A percentile compares a stretch with the other conserved stretches of the same genome.
Evolutionary conservation across 306 rosid genomes (phyloP).

Genomic region (Prunus mongolica): DNA sequence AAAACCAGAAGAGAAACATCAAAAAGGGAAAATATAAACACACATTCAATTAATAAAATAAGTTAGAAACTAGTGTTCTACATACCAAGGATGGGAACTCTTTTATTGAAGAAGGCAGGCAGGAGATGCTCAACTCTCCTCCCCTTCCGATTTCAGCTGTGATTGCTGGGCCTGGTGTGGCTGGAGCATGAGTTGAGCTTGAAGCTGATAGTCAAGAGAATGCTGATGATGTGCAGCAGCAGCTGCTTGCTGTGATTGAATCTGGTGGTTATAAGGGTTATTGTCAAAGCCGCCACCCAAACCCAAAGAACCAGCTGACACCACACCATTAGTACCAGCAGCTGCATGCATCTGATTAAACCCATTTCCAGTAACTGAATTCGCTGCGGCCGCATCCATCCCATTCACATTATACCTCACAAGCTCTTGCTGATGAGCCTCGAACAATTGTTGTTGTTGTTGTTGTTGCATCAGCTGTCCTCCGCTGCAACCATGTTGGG

Average conservation of each 20-base stretch:
- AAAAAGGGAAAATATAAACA: not conserved
- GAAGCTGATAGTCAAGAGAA: constrained; percentile 36
- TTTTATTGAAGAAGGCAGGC: constrained; percentile 1
- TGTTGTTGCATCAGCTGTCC: constrained; percentile 39
- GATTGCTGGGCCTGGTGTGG: constrained; percentile 36
- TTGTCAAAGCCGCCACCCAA: constrained; percentile 45
- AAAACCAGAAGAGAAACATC: not conserved
- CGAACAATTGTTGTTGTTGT: constrained; percentile 57
- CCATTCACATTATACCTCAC: constrained; percentile 51
- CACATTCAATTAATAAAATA: not conserved
- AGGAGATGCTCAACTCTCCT: constrained; percentile 35
- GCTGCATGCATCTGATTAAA: constrained; percentile 38
- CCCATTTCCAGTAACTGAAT: constrained; percentile 41
- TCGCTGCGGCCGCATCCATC: constrained; percentile 33
- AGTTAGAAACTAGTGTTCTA: not conserved
- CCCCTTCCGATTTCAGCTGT: constrained; percentile 46
- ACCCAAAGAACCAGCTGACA: constrained; percentile 53
- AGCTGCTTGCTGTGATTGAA: constrained; percentile 35
- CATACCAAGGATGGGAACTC: not conserved
- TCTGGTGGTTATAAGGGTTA: constrained; percentile 21
- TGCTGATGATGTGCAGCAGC: constrained; percentile 24
- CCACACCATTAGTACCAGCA: constrained; percentile 13
- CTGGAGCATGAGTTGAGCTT: constrained; percentile 61
- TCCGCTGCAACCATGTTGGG: not conserved
- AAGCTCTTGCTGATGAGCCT: constrained; percentile 54